phyloP scores from a whole-genome alignment of 2,329 filamentous ascomycete genomes.

The Diaporthe vexans region DNA sequence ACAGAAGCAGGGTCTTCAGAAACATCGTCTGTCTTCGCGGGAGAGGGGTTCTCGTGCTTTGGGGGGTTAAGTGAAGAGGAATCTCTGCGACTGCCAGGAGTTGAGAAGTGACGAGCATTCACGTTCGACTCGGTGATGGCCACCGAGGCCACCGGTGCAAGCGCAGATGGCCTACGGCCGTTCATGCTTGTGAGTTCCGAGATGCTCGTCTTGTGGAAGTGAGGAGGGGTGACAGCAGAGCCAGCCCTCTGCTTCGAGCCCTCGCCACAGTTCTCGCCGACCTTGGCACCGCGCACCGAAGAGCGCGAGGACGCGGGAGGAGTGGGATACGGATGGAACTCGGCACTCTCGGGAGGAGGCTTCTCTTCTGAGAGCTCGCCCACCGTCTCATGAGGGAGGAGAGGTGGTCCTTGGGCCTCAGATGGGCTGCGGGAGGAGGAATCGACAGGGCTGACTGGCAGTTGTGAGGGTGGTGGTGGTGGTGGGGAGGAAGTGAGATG shows the following conservation, averaged over 20 bases:
- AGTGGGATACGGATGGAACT: slow-evolving; percentile 66
- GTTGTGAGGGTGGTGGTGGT: slow-evolving; percentile 41
- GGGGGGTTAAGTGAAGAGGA: slow-evolving; percentile 67
- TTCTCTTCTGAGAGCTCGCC: slow-evolving; percentile 49
- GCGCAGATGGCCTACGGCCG: slow-evolving; percentile 59
- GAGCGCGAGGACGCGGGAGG: slow-evolving; percentile 67
- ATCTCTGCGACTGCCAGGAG: slow-evolving; percentile 69
- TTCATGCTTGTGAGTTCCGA: slow-evolving; percentile 59
- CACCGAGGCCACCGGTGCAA: slow-evolving; percentile 72
- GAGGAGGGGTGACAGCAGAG: slow-evolving; percentile 52
- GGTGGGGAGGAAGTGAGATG: slow-evolving; percentile 43
- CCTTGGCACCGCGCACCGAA: slow-evolving; percentile 59
- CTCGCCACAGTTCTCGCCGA: slow-evolving; percentile 58
- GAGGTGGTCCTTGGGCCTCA: slow-evolving; percentile 50
- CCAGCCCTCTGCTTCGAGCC: slow-evolving; percentile 51
- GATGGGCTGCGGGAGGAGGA: slow-evolving; percentile 43
- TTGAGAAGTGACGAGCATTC: slow-evolving; percentile 78
- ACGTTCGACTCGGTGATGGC: slow-evolving; percentile 74
- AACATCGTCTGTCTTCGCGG: slow-evolving; percentile 55
- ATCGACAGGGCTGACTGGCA: slow-evolving; percentile 46
- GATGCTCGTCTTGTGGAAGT: slow-evolving; percentile 58
- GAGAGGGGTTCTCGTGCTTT: slow-evolving; percentile 57
- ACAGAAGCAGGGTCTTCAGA: slow-evolving; percentile 72
- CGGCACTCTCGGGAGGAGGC: slow-evolving; percentile 49
- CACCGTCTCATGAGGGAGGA: slow-evolving; percentile 56